Evolutionary conservation across 2,329 filamentous ascomycete genomes (phyloP).

Genomic region (Paecilomyces sp.): DNA sequence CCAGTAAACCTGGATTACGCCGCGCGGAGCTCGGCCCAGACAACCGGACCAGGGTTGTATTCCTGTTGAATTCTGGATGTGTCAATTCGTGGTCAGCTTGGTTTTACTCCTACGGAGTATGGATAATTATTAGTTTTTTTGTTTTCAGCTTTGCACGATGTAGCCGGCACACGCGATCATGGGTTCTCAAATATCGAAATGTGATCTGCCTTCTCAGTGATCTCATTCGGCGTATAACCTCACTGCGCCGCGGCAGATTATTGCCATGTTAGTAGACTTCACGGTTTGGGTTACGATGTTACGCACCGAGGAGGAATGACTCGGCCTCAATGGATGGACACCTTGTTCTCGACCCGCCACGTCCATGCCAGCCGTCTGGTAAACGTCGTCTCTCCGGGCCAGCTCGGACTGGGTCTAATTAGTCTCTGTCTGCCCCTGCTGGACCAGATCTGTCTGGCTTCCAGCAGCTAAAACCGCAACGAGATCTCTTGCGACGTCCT

Average conservation of each 20-base stretch:
- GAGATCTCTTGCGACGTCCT: not conserved
- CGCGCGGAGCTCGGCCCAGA: not conserved
- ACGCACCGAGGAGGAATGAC: not conserved
- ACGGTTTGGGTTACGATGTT: not conserved
- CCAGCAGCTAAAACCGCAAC: not conserved
- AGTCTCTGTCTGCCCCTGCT: not conserved
- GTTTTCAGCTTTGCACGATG: too few species aligned
- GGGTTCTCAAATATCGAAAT: not conserved
- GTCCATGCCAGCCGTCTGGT: not conserved
- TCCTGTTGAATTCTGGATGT: not conserved
- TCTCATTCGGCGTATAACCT: not conserved
- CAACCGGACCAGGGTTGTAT: not conserved
- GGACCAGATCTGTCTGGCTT: not conserved
- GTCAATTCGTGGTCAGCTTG: not conserved
- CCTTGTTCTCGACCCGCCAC: not conserved
- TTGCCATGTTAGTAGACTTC: not conserved
- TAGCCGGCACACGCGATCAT: not conserved
- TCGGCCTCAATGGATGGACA: not conserved
- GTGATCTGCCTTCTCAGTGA: not conserved
- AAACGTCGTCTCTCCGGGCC: not conserved
- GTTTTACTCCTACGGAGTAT: not conserved
- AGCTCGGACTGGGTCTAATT: not conserved
- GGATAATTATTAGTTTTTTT: not conserved
- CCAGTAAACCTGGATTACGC: not conserved
- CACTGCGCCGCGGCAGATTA: not conserved